These are phyloP conservation scores for Acaromyces ingoldii DNA, from an alignment of 1,284 basidiomycete species.

Conservation along the genomic window DNA sequence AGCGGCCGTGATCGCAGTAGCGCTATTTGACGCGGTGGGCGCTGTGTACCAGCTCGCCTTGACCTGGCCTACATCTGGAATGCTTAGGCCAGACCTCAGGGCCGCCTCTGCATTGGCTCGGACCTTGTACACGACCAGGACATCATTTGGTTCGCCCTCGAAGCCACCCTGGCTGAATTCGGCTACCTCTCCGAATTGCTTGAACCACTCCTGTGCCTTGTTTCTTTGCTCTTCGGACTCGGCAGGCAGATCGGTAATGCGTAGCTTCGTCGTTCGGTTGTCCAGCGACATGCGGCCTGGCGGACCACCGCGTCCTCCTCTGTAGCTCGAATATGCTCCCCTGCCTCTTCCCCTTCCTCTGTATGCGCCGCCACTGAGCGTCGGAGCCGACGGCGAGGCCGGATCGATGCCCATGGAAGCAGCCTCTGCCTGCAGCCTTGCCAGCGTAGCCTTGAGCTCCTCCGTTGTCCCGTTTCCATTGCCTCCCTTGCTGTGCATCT, in stretches of 20 bases:
- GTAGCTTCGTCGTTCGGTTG: slow-evolving; percentile 76
- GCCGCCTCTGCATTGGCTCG: slow-evolving; percentile 36
- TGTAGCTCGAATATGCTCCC: slow-evolving; percentile 58
- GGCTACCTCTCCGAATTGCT: slow-evolving; percentile 42
- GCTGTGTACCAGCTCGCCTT: slow-evolving; percentile 36
- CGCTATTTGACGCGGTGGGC: not conserved
- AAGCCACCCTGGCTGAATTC: slow-evolving; percentile 6
- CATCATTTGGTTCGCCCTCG: too few relatives aligned
- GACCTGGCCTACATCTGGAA: slow-evolving; percentile 37
- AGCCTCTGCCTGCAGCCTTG: slow-evolving; percentile 76
- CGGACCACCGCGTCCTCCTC: slow-evolving; percentile 60
- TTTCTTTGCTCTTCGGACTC: slow-evolving; percentile 58
- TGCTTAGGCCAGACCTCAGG: slow-evolving; percentile 27
- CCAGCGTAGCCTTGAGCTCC: slow-evolving; percentile 71
- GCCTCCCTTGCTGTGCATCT: slow-evolving; percentile 53
- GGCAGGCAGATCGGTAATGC: slow-evolving; percentile 63
- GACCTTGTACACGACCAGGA: slow-evolving; percentile 34
- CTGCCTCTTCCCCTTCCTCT: slow-evolving; percentile 57
- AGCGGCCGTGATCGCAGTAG: not conserved
- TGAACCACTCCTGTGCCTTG: slow-evolving; percentile 73
- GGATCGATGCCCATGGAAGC: slow-evolving; percentile 69
- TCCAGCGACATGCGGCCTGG: slow-evolving; percentile 71
- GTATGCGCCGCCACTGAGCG: slow-evolving; percentile 44
- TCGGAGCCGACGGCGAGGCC: slow-evolving; percentile 28
- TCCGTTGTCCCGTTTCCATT: slow-evolving; percentile 61